Base-by-base conservation (phyloP, 352 stramenopile genomes). In the Phytopythium sindhum region DNA sequence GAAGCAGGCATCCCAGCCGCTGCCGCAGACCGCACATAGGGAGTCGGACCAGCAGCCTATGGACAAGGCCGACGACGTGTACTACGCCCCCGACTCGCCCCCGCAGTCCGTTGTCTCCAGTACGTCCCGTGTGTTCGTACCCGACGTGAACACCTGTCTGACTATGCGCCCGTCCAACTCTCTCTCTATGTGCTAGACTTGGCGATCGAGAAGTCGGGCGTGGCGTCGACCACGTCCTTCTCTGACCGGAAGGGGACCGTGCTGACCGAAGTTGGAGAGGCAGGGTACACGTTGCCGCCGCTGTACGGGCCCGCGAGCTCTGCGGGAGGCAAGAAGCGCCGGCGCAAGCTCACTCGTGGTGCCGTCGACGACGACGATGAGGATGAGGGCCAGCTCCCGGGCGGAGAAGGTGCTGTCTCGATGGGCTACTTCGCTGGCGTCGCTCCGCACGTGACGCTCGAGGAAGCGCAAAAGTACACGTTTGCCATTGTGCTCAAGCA, bases 401-500 rank as follows among this genome's bases (percentile, higher is more conserved):
- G 47, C 58, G 2, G 64, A 44, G 26, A 72, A 65, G 14, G 63
- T 61, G 9, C 19, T 65, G 44, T 58, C 26, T 61, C 61, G 14
- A 65, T 75, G 64, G 67, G 71, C 10, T 72, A 67, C 37, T 76
- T 72, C 42, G 60, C 78, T 17, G 66, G 72, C 17, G 74, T 76
- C 10, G 69, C 77, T 0, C 77, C 85, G 4, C 85, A 93, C 47
- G 75, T 93, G 59, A 90, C 83, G 2, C 91, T 96, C 42, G 81
- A 96, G 37, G 87, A 96, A 68, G 78, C 84, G 54, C 87, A 96
- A 57, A 93, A 93, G 72, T 96, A 96, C 67, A 96, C 87, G 33
- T 96, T 96, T 64, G 85, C 87, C 4, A 80, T 96, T 48, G 78
- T 96, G n/a, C 67, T 96, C 2, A 84, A 88, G 60, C 84, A 93